Base-by-base conservation (phyloP, 2,329 filamentous ascomycete genomes). In the Xylariales sp. region DNA sequence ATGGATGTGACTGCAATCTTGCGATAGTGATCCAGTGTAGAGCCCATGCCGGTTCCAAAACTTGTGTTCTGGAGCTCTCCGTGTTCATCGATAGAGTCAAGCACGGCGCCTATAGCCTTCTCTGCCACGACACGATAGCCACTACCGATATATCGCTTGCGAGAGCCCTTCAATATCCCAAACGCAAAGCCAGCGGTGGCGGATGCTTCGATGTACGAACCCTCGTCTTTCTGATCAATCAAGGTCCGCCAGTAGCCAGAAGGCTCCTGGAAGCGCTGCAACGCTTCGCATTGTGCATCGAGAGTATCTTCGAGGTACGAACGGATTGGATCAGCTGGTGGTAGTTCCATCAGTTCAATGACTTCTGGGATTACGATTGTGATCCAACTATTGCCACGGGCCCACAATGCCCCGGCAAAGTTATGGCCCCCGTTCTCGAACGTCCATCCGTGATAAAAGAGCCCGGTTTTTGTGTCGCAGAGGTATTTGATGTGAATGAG, bases 361-460 rank as follows among this genome's bases (percentile, higher is more conserved):
- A 90, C 85, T 52, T 91, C 86, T 1, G 85, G 85, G 37, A 90
- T 85, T 14, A 79, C 85, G 43, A 91, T 90, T 0, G 85, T 90
- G 32, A 91, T 56, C 86, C 86, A 91, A 43, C 70, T 74, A 55
- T 87, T 87, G 15, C 76, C 76, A 18, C 76, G 60, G 1, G 72
- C 76, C 76, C 76, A 81, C 7, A 70, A 56, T 1, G 76, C 76
- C 33, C 65, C 56, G 0, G 76, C 76, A 48, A 80, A 80, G 56
- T 80, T 77, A 55, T 80, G 75, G 1, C 79, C 83, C 7, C 74
- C 75, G 2, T 80, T 74, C 33, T 82, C 72, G 49, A 88, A 90
- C 8, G 82, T 83, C 86, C 86, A 91, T 18, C 86, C 86, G 59
- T 91, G 86, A 67, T 84, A 90, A 60, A 85, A 91, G 1, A 90